A percentile compares a stretch with the other conserved stretches of the same genome.
Conservation (phyloP, 352 stramenopile species). For the Phytophthora hybrid region DNA sequence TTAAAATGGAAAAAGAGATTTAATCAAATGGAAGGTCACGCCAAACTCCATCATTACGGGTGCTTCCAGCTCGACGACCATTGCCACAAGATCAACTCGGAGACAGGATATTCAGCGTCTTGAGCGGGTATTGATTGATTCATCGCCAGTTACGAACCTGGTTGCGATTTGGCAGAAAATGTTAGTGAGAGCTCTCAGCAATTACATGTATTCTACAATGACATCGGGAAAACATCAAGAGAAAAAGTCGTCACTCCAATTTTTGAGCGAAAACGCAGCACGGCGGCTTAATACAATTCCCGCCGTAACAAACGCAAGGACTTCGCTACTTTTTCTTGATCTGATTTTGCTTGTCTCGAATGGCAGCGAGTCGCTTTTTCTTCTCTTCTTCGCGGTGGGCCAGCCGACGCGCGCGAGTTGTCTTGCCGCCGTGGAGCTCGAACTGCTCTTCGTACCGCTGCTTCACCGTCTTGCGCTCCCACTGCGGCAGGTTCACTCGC, state of each 20-base stretch:
- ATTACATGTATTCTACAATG: not conserved
- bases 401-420: slow-evolving; percentile 15
- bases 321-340: slow-evolving; percentile 2
- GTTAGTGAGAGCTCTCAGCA: no score
- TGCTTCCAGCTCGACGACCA: no score
- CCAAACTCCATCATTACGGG: no score
- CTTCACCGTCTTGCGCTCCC: slow-evolving; percentile 24
- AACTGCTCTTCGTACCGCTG: slow-evolving; percentile 29
- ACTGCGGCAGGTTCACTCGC: slow-evolving; percentile 4
- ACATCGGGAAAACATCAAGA: not conserved
- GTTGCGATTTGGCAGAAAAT: no score
- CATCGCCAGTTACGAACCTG: no score
- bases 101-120: no score
- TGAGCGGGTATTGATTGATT: no score
- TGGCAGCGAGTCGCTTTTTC: slow-evolving; percentile 8
- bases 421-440: slow-evolving; percentile 15
- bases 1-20: no score
- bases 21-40: no score
- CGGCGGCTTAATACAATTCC: not conserved
- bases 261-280: no score
- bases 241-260: no score
- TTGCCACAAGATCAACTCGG: no score
- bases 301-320: not conserved
- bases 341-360: not conserved
- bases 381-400: slow-evolving; percentile 7